Base-by-base conservation (phyloP, 2,329 filamentous ascomycete species). In the Coniella lustricola region DNA sequence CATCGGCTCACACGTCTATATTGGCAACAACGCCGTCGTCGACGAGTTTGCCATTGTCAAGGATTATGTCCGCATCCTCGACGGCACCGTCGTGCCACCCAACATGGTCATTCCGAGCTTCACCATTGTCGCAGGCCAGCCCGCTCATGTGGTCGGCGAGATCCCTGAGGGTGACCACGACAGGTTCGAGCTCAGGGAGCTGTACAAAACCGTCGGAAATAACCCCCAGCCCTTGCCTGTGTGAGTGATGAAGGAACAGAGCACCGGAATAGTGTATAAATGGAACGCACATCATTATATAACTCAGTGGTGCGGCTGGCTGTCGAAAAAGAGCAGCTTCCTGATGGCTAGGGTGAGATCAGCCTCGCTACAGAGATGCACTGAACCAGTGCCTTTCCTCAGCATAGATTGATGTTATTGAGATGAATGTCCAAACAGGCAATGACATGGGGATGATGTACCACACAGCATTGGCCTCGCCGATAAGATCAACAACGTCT, bases 51-150 rank as follows among this genome's bases (percentile, higher is more conserved):
- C 84, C 43, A 91, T 96, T 52, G 80, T 97, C 62, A 96, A 95
- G 66, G 93, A 97, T 64, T 94, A 89, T 61, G 89, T 94, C 41
- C 85, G 85, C 64, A 81, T 98, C 35, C 69, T 97, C 56, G 89
- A 95, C 52, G 85, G 85, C 25, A 81, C 87, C 0, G 84, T 96
- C 3, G 79, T 98, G 5, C 87, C 93, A 2, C 75, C 85, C 0
- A 85, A 89, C 52, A 95, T 94, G 83, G 88, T 97, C 20, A 85
- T 97, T 48, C 90, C 91, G 1, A 90, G 89, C 62, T 95, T 93
- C 64, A 90, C 84, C 48, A 80, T 97, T 48, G 90, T 98, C n/a
- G 91, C 84, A 0, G 90, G 90, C 0, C 74, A 79, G 61, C 90
- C 90, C 1, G 90, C 84, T 0, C 74, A 85, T 48, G 84, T 95